Base-by-base conservation (phyloP, 768 basidiomycete genomes). In the Tubosaeta sp. region DNA sequence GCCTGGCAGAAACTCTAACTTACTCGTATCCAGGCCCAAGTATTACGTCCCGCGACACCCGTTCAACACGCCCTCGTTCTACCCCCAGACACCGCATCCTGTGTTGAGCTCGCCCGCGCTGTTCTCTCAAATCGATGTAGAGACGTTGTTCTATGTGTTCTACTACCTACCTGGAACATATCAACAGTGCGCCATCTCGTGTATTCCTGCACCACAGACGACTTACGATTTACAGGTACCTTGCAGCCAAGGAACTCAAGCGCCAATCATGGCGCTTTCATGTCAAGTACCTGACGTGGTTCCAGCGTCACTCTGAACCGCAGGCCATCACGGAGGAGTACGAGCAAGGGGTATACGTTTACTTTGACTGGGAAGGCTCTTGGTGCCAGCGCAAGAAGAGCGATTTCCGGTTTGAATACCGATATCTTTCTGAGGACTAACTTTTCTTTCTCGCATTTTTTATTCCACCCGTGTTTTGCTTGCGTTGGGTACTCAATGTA, bases 251-350 rank as follows among this genome's bases (percentile, higher is more conserved):
- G 65, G 96, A 99, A 70, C 76, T 99, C 57, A 98, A 98, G 74
- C 81, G 89, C 44, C 95, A 97, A 67, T 94, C 92, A 35, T 99
- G 96, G 96, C 84, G 96, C 44, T 99, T 98, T 78, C 96, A 99
- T 69, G 90, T 97, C 54, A 97, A 98, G 72, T 99, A 97, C 67
- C 74, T 99, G 54, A 99, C 96, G 27, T 99, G 96, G 94, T 99
- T 99, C 82, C 96, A 98, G 69, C 83, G 96, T 32, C 92, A 96
- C 63, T 94, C 92, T 21, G 94, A 98, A 64, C 96, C 96, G 9
- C 92, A 95, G 64, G 94, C 94, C 2, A 97, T 99, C 67, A 99
- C 96, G 46, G 95, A 98, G 61, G 95, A 98, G 68, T 99, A 97
- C 69, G 96, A 99, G 71, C 94, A 98, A 73, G 96, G 96, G 13